These are phyloP conservation scores for Monosporascus sp. DNA, from an alignment of 2,329 filamentous ascomycete species.

Conservation along the genomic window DNA sequence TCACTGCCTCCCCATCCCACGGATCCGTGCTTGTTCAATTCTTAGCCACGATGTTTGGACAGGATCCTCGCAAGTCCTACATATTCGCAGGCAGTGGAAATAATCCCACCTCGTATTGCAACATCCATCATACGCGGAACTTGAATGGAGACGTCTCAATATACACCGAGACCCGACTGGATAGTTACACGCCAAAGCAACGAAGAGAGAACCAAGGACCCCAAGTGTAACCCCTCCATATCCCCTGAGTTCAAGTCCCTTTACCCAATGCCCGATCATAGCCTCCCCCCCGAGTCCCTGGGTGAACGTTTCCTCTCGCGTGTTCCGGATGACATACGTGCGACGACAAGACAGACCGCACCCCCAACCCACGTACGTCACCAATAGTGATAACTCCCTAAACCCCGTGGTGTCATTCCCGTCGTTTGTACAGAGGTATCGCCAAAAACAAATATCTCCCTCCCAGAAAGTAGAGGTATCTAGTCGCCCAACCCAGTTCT, in stretches of 20 bases:
- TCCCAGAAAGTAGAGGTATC: background rate
- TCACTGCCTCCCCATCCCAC: too few relatives aligned
- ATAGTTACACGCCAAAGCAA: background rate
- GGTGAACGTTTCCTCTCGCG: background rate
- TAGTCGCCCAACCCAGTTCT: slow-evolving; percentile 18
- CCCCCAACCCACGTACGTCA: too few relatives aligned
- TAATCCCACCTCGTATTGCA: too few relatives aligned
- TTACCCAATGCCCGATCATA: background rate
- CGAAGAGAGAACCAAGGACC: background rate
- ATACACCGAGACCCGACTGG: background rate
- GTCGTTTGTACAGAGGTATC: slow-evolving; percentile 14
- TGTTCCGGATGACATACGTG: background rate
- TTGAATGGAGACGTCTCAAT: too few relatives aligned
- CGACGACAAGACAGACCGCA: background rate
- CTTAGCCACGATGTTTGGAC: too few relatives aligned
- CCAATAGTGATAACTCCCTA: slow-evolving; percentile 3
- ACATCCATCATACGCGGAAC: too few relatives aligned
- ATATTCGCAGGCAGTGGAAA: too few relatives aligned
- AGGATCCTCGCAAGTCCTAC: too few relatives aligned
- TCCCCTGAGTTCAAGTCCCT: background rate
- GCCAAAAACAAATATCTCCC: slow-evolving; percentile 2
- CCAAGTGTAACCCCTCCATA: background rate
- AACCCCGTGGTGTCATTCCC: slow-evolving; percentile 5
- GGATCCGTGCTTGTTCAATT: too few relatives aligned
- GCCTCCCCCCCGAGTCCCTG: too few relatives aligned